A percentile compares a stretch with the other conserved stretches of the same genome.
These are phyloP conservation scores for Exophiala viscosa DNA, from an alignment of 2,329 filamentous ascomycete genomes.

Conservation along the genomic window DNA sequence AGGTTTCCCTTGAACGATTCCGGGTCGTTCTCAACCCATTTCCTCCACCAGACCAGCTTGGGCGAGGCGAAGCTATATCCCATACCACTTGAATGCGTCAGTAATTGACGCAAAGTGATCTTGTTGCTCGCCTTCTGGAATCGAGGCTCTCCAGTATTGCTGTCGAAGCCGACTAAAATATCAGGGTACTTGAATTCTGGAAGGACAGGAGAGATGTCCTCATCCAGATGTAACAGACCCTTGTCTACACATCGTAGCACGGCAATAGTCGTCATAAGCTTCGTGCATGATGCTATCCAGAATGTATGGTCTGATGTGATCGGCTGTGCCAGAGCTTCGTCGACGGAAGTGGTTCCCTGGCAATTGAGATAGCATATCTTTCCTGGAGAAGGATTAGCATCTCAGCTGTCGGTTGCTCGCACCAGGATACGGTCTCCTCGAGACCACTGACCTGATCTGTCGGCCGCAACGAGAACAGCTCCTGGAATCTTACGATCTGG, in stretches of 20 bases:
- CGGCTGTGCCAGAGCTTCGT: slow-evolving; percentile 11
- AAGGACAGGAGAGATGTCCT: slow-evolving; percentile 43
- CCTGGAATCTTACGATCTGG: slow-evolving; percentile 13
- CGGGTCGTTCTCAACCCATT: no score
- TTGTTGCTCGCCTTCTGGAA: slow-evolving; percentile 27
- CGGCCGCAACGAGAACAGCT: slow-evolving; percentile 18
- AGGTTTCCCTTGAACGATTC: no score
- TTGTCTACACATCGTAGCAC: slow-evolving; percentile 55
- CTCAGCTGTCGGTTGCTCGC: background rate
- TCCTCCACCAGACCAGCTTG: no score
- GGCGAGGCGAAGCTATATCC: no score
- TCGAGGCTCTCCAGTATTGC: slow-evolving; percentile 32
- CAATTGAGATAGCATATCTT: slow-evolving; percentile 13
- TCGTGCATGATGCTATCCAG: slow-evolving; percentile 34
- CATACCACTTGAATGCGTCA: slow-evolving; percentile 22
- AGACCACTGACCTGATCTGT: slow-evolving; percentile 10
- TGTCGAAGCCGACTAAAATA: slow-evolving; percentile 48
- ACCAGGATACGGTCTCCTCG: background rate
- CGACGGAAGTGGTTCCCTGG: slow-evolving; percentile 12
- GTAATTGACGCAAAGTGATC: slow-evolving; percentile 23
- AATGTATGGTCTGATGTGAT: slow-evolving; percentile 24
- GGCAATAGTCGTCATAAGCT: slow-evolving; percentile 51
- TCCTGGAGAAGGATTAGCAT: slow-evolving; percentile 1
- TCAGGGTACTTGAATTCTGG: slow-evolving; percentile 49
- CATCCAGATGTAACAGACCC: slow-evolving; percentile 46